Percentiles rank a stretch among this genome's conserved stretches.
Evolutionary conservation across 2,329 filamentous ascomycete species (phyloP).

Genomic region (Gnomoniopsis sp.): DNA sequence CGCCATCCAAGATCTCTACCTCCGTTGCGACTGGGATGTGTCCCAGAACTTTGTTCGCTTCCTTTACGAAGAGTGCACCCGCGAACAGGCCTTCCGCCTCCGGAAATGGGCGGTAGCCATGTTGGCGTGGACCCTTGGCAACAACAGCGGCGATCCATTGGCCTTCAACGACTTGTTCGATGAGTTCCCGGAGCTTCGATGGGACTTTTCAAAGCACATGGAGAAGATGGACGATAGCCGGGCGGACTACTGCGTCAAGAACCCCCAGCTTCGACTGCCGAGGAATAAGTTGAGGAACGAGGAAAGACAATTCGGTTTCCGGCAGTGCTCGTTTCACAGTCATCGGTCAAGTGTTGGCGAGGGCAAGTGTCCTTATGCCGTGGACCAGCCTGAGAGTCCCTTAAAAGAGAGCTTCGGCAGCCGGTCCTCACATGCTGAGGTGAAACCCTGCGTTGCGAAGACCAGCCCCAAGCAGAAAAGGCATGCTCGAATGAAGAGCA

Average conservation of each 20-base stretch:
- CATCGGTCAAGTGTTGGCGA: slow-evolving; percentile 54
- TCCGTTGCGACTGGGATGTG: slow-evolving; percentile 57
- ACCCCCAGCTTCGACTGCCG: slow-evolving; percentile 56
- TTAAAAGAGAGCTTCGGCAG: slow-evolving; percentile 10
- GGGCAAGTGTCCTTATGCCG: slow-evolving; percentile 47
- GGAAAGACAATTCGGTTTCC: slow-evolving; percentile 57
- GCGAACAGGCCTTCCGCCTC: slow-evolving; percentile 46
- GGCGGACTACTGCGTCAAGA: slow-evolving; percentile 54
- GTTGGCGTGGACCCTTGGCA: slow-evolving; percentile 52
- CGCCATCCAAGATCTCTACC: slow-evolving; percentile 56
- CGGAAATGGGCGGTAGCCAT: slow-evolving; percentile 60
- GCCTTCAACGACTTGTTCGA: slow-evolving; percentile 19
- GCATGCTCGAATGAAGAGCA: slow-evolving; percentile 1
- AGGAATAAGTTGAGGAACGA: slow-evolving; percentile 54
- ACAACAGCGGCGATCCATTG: slow-evolving; percentile 24
- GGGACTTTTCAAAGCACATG: slow-evolving; percentile 50
- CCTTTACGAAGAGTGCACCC: slow-evolving; percentile 52
- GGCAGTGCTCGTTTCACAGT: slow-evolving; percentile 59
- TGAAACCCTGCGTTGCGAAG: background rate
- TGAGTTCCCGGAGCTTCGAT: slow-evolving; percentile 43
- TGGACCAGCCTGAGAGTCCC: background rate
- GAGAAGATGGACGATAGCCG: slow-evolving; percentile 48
- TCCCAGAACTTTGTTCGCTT: slow-evolving; percentile 47
- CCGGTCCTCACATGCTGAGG: background rate
- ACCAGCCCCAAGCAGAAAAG: background rate